Base-by-base conservation (phyloP, 78 protist species). In the Creolimax fragrantissima region DNA sequence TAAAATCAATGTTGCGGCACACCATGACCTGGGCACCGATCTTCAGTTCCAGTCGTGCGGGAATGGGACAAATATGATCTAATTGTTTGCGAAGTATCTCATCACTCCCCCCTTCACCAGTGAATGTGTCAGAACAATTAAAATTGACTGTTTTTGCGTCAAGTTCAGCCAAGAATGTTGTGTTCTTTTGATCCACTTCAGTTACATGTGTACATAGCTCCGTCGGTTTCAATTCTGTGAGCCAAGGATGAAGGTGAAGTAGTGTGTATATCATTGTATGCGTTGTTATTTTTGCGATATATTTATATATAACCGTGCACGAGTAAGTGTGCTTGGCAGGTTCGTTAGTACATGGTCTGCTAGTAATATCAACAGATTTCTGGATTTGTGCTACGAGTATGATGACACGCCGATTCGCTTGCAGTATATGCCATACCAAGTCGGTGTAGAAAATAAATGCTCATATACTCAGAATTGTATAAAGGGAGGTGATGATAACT, bases 11-110 rank as follows among this genome's bases (percentile, higher is more conserved):
- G 36, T 95, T 95, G 41, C 36, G 3, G 35, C 47, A 7, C 37
- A 94, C 86, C 95, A 95, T 95, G 43, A 95, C 97, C 67, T 92
- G 97, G n/a, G 96, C 94, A 6, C 94, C 93, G 4, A 85, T 17
- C 32, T 83, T 41, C 5, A 93, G 89, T 88, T 5, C 6, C 7
- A 83, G 86, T 5, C 41, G 17, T 11, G 7, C 37, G 7, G 86
- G 86, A 41, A 41, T 41, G 7, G 86, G 86, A 41, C 86, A 83
- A 5, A 83, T 17, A 6, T 24, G 86, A 11, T 83, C 86, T 11
- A 83, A 24, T 24, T 83, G 86, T 35, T 5, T 5, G 86, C 41
- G 5, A 36, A 83, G 42, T 17, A 11, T 32, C 17, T 5, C 86
- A 35, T 36, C 86, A 5, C 7, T 83, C 44, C 7, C 86, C 1